A percentile compares a stretch with the other conserved stretches of the same genome.
These are phyloP conservation scores for Inosperma sp. DNA, from an alignment of 768 basidiomycete species.

Conservation along the genomic window DNA sequence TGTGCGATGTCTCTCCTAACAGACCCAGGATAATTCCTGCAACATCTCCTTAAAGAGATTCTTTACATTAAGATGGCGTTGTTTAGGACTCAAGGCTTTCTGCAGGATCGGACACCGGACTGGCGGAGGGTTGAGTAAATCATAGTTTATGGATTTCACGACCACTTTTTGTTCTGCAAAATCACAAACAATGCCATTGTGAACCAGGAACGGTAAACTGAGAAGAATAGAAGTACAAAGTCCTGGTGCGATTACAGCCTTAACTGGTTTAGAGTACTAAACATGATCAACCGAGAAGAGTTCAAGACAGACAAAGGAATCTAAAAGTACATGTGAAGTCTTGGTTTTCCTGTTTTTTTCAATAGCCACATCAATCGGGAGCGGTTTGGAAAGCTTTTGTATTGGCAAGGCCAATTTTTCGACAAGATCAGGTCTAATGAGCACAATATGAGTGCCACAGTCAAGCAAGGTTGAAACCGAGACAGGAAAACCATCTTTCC, in stretches of 20 bases:
- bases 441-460: constrained; percentile 26
- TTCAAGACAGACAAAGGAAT: constrained; percentile 13
- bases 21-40: not conserved
- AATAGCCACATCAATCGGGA: too few relatives aligned
- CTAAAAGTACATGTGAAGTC: not conserved
- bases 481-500: too few relatives aligned
- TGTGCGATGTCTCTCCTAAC: not conserved
- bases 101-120: too few relatives aligned
- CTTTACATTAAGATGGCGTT: too few relatives aligned
- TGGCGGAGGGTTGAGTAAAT: constrained; percentile 6
- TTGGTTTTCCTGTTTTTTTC: too few relatives aligned
- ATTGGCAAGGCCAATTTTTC: constrained; percentile 7
- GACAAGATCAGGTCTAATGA: constrained; percentile 27
- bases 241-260: constrained; percentile 20
- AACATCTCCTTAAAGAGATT: not conserved
- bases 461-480: too few relatives aligned
- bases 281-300: constrained; percentile 13
- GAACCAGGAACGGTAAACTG: constrained; percentile 29
- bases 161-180: constrained; percentile 11
- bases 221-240: constrained; percentile 29
- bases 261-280: constrained; percentile 15
- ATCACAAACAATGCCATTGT: constrained; percentile 33
- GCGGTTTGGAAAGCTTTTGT: not conserved
- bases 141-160: constrained; percentile 3
- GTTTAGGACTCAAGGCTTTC: not conserved